phyloP scores from a whole-genome alignment of 1,284 basidiomycete genomes.

The Puccinia hordei region DNA sequence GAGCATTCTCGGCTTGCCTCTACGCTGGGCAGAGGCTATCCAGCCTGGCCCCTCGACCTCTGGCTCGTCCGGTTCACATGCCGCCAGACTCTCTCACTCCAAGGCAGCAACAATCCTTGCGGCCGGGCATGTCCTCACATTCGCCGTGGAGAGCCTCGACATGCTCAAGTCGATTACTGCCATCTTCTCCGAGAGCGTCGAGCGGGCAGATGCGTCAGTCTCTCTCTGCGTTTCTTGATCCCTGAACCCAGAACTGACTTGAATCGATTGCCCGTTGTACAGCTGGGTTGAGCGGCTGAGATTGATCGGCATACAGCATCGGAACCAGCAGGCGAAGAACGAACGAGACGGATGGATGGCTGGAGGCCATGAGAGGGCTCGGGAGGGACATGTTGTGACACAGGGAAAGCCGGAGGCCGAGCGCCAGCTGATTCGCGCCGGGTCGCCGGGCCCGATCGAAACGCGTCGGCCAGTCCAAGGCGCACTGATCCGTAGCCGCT shows the following conservation, averaged over 20 bases:
- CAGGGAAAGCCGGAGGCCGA: not conserved
- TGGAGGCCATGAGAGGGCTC: no score
- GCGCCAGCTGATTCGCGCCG: not conserved
- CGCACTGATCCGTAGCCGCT: not conserved
- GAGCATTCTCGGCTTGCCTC: slow-evolving; percentile 78
- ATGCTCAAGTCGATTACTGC: slow-evolving; percentile 83
- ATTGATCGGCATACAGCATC: slow-evolving; percentile 46
- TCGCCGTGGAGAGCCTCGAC: slow-evolving; percentile 85
- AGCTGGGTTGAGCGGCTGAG: slow-evolving; percentile 47
- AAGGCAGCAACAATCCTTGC: slow-evolving; percentile 66
- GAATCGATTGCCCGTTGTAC: not conserved
- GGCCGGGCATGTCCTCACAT: slow-evolving; percentile 76
- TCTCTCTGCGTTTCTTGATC: not conserved
- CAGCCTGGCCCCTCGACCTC: not conserved
- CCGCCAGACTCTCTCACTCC: slow-evolving; percentile 53
- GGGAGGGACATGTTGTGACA: not conserved
- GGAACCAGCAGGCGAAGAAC: slow-evolving; percentile 6
- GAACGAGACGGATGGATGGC: not conserved
- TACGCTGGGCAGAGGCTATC: slow-evolving; percentile 69
- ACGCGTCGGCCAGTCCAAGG: not conserved
- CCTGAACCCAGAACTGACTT: not conserved
- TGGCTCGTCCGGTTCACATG: not conserved
- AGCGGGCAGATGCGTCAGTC: slow-evolving; percentile 81
- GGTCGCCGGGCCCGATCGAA: not conserved
- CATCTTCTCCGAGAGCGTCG: slow-evolving; percentile 82